Percentiles rank a stretch among this genome's conserved stretches.
phyloP scores from a whole-genome alignment of 148 eudicot species.

The Amaranthus hypochondriacus region DNA sequence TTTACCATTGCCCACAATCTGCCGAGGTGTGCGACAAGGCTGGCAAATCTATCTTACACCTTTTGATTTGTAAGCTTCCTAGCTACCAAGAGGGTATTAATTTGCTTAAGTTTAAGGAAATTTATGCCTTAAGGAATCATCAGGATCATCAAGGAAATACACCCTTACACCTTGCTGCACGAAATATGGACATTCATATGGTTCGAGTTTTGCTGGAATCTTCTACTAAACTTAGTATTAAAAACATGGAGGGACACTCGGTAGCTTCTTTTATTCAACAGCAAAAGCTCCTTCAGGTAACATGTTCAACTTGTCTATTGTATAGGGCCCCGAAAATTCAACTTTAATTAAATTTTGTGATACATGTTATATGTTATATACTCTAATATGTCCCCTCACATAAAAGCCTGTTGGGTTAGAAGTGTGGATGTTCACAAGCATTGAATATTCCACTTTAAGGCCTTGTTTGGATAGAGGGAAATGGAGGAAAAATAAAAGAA shows the following conservation, averaged over 20 bases:
- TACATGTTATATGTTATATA: no score
- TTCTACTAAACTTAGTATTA: background rate
- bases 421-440: no score
- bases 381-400: no score
- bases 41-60: slow-evolving; percentile 8
- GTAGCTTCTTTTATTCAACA: slow-evolving; percentile 6
- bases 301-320: no score
- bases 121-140: slow-evolving; percentile 3
- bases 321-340: no score
- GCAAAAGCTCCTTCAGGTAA: background rate
- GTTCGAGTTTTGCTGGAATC: slow-evolving; percentile 9
- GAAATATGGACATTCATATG: slow-evolving; percentile 5
- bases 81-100: background rate
- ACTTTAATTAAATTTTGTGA: no score
- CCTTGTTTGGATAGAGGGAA: no score
- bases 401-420: no score
- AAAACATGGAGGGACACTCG: background rate
- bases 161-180: slow-evolving; percentile 18
- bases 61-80: slow-evolving; percentile 1
- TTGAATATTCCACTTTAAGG: background rate
- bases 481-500: no score
- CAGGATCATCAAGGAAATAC: slow-evolving; percentile 11
- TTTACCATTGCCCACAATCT: background rate
- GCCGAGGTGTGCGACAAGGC: slow-evolving; percentile 5
- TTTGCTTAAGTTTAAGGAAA: background rate